Conservation (phyloP, 169 alveolate species). For the Eimeria brunetti region DNA sequence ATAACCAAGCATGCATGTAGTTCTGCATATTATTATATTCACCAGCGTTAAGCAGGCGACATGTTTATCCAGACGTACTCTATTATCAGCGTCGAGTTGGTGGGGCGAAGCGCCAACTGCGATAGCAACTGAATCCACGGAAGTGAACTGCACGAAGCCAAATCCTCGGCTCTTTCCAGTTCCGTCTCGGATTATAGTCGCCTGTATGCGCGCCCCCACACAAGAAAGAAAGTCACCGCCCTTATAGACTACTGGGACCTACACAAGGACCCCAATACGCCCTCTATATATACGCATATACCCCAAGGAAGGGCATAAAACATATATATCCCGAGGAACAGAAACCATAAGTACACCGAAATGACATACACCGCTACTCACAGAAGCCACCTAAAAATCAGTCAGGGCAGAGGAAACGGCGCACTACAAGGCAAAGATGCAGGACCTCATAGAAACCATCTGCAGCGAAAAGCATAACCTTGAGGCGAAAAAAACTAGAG, state of each 20-base stretch:
- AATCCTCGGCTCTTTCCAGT: conserved; percentile 65
- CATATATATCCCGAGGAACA: not conserved
- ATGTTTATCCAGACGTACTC: not conserved
- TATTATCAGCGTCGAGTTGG: conserved; percentile 65
- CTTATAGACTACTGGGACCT: not conserved
- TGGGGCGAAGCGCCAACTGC: conserved; percentile 73
- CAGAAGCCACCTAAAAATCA: conserved; percentile 4
- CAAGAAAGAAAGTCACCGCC: not conserved
- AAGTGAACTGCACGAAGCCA: conserved; percentile 68
- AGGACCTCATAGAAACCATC: conserved; percentile 20
- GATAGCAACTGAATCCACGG: conserved; percentile 65
- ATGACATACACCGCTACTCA: conserved; percentile 11
- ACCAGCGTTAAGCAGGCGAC: not conserved
- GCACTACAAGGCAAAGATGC: conserved; percentile 42
- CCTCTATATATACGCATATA: not conserved
- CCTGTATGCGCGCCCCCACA: conserved; percentile 15
- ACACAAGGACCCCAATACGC: not conserved
- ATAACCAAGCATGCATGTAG: not conserved
- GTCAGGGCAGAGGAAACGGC: conserved; percentile 33
- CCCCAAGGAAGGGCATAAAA: not conserved
- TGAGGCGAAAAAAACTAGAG: conserved; percentile 21
- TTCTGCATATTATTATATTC: not conserved
- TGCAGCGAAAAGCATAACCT: conserved; percentile 28
- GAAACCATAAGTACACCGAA: not conserved
- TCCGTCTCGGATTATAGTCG: conserved; percentile 57